Conservation (phyloP, 768 basidiomycete genomes). For the Auricularia sp. region DNA sequence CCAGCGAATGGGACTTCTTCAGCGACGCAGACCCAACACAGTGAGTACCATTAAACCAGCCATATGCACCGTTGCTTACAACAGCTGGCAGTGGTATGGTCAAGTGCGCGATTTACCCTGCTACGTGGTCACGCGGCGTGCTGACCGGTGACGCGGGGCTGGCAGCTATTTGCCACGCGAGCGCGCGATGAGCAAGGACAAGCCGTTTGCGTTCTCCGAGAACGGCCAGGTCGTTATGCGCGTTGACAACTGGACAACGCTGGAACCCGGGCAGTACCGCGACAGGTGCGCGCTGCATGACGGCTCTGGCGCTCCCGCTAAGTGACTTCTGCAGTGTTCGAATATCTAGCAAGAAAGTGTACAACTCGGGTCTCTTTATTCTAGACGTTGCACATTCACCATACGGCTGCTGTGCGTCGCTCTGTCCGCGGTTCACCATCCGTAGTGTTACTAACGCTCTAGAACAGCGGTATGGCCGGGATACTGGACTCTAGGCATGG, state of each 20-base stretch:
- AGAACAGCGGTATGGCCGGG: constrained; percentile 69
- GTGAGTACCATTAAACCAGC: constrained; percentile 27
- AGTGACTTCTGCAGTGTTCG: constrained; percentile 47
- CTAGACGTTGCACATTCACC: constrained; percentile 78
- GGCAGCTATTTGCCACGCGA: constrained; percentile 48
- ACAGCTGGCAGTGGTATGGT: constrained; percentile 49
- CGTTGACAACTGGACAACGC: constrained; percentile 55
- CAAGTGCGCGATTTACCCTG: constrained; percentile 36
- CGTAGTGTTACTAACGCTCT: neutral
- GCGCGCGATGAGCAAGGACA: constrained; percentile 38
- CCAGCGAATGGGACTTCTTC: constrained; percentile 52
- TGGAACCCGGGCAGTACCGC: constrained; percentile 44
- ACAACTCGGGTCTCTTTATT: constrained; percentile 74
- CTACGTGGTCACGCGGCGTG: neutral
- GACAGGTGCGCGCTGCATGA: constrained; percentile 39
- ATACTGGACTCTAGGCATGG: constrained; percentile 42
- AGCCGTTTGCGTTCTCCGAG: constrained; percentile 47
- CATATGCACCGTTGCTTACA: constrained; percentile 11
- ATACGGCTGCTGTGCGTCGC: constrained; percentile 70
- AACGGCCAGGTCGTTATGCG: constrained; percentile 64
- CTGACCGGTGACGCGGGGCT: constrained; percentile 6
- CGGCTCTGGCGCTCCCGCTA: neutral
- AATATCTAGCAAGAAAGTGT: constrained; percentile 52
- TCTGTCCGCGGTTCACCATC: neutral
- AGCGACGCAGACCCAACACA: constrained; percentile 56